These are phyloP conservation scores for Ottelia alismoides DNA, from an alignment of 106 monocot genomes.

Conservation along the genomic window DNA sequence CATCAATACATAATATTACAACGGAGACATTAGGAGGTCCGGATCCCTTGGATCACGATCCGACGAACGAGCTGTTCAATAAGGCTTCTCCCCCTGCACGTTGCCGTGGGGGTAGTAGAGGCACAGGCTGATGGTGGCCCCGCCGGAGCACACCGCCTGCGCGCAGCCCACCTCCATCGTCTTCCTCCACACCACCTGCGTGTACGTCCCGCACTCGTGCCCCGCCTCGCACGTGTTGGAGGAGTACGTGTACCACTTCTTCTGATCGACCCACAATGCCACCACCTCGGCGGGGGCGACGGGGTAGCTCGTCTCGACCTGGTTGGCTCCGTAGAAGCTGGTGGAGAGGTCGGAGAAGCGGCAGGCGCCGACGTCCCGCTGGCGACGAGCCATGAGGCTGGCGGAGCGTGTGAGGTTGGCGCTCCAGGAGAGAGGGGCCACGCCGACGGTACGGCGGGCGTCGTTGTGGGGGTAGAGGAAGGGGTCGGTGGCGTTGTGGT, in stretches of 20 bases:
- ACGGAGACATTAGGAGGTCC: too few species aligned
- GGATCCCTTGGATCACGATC: not conserved
- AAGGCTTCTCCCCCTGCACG: not conserved
- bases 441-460: not conserved
- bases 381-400: too few species aligned
- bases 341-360: not conserved
- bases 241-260: conserved; percentile 3
- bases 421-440: conserved; percentile 2
- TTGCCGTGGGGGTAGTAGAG: conserved; percentile 2
- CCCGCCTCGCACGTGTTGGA: not conserved
- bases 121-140: not conserved
- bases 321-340: not conserved
- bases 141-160: not conserved
- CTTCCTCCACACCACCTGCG: conserved; percentile 4
- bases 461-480: conserved; percentile 11
- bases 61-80: not conserved
- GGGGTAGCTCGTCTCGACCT: not conserved
- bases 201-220: conserved; percentile 1
- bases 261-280: not conserved
- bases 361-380: not conserved
- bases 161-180: conserved; percentile 2
- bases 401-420: not conserved
- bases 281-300: not conserved
- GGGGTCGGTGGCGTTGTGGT: too few species aligned
- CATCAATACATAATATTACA: too few species aligned